Percentiles rank a stretch among this genome's conserved stretches.
Evolutionary conservation across 192 early-diverging fungal genomes (phyloP).

Genomic region (Coemansia sp.): DNA sequence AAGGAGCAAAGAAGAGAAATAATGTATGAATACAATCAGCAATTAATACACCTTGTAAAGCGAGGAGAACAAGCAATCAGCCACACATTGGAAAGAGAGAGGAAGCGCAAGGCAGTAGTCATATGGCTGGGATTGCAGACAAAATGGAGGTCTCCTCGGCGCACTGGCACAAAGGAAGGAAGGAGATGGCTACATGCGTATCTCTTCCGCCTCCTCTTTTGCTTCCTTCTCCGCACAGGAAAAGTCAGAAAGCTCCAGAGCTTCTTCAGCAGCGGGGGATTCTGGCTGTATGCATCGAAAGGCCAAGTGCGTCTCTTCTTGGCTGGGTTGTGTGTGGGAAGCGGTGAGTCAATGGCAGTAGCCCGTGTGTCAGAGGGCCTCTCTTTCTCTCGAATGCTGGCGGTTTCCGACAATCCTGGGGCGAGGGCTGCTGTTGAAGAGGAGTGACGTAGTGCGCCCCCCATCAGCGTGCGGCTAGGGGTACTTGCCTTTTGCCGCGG

Average conservation of each 20-base stretch:
- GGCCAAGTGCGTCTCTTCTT: background rate
- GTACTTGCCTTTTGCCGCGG: constrained; percentile 3
- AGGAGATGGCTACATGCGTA: background rate
- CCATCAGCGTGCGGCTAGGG: background rate
- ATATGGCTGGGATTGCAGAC: constrained; percentile 1
- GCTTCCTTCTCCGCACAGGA: background rate
- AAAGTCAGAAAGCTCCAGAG: background rate
- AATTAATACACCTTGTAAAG: constrained; percentile 4
- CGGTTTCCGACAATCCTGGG: background rate
- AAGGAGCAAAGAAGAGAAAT: background rate
- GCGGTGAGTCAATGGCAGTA: background rate
- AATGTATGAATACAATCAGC: constrained; percentile 1
- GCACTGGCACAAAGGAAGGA: background rate
- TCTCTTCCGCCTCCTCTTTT: background rate
- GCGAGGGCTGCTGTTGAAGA: background rate
- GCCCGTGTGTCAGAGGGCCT: background rate
- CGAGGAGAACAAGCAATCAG: constrained; percentile 8
- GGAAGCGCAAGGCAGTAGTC: background rate
- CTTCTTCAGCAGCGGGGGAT: background rate
- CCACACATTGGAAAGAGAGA: constrained; percentile 2
- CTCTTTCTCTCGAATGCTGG: background rate
- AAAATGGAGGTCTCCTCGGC: background rate
- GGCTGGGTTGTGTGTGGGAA: constrained; percentile 3
- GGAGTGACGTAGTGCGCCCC: background rate
- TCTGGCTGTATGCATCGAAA: background rate